Conservation (phyloP, 495 filamentous ascomycete species). For the Neurospora intermedia region DNA sequence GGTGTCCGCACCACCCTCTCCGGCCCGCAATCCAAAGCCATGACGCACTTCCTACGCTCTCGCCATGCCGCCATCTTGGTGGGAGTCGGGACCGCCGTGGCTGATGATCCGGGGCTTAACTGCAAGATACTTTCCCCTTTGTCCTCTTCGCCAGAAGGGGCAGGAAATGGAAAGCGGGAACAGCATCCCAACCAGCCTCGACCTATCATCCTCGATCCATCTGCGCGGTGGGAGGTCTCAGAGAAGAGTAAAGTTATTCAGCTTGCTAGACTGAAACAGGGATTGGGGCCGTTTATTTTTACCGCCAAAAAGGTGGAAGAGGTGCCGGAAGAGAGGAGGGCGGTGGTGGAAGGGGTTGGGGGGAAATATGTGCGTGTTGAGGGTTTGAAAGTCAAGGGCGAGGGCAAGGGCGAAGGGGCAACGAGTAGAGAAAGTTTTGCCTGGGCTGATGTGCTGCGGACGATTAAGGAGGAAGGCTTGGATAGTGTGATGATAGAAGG, state of each 20-base stretch:
- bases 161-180: background rate
- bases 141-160: slow-evolving; percentile 22
- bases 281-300: slow-evolving; percentile 63
- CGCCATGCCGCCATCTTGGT: slow-evolving; percentile 77
- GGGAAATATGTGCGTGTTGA: slow-evolving; percentile 27
- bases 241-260: slow-evolving; percentile 50
- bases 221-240: slow-evolving; percentile 52
- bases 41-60: slow-evolving; percentile 83
- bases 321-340: slow-evolving; percentile 13
- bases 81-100: slow-evolving; percentile 70
- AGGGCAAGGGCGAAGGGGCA: slow-evolving; percentile 6
- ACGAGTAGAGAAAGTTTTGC: slow-evolving; percentile 14
- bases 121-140: slow-evolving; percentile 34
- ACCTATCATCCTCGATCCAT: slow-evolving; percentile 71
- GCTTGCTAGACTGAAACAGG: slow-evolving; percentile 53
- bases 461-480: slow-evolving; percentile 48
- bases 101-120: slow-evolving; percentile 79
- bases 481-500: slow-evolving; percentile 84
- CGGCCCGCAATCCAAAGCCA: slow-evolving; percentile 68
- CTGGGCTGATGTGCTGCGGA: slow-evolving; percentile 54
- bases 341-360: slow-evolving; percentile 24
- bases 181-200: slow-evolving; percentile 46
- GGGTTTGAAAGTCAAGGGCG: background rate
- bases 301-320: slow-evolving; percentile 19
- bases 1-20: slow-evolving; percentile 71